phyloP scores from a whole-genome alignment of 345 rosid genomes.

The Rhodomyrtus tomentosa region DNA sequence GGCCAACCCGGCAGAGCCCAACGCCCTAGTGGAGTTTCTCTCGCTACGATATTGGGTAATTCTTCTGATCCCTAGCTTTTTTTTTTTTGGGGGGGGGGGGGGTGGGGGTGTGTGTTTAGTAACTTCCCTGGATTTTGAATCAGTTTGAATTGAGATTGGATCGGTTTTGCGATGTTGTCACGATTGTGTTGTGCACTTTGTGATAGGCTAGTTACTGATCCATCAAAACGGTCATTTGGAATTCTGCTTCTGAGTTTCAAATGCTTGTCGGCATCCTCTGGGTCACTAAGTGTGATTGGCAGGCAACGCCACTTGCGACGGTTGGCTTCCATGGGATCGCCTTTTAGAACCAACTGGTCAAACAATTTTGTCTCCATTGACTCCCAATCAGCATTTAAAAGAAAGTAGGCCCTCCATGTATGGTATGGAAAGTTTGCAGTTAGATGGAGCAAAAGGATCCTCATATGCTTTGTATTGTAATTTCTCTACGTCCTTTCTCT shows the following conservation, averaged over 20 bases:
- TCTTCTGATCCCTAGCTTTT: neutral
- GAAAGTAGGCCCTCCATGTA: neutral
- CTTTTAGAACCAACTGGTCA: neutral
- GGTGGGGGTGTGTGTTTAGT: neutral
- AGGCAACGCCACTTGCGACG: neutral
- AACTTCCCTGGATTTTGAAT: neutral
- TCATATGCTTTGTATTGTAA: neutral
- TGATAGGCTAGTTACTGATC: neutral
- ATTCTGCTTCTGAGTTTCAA: neutral
- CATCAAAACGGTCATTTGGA: neutral
- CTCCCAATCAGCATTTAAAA: neutral
- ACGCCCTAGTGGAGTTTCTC: slow-evolving; percentile 40
- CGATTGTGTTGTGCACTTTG: neutral
- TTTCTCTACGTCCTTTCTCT: neutral
- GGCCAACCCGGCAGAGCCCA: slow-evolving; percentile 36
- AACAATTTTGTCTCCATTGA: neutral
- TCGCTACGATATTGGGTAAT: slow-evolving; percentile 85
- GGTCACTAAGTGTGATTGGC: neutral
- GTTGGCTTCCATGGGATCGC: neutral
- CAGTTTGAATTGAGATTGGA: neutral
- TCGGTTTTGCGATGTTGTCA: neutral
- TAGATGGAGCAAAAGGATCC: neutral
- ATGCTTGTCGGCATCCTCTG: neutral
- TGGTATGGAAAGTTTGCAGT: neutral
- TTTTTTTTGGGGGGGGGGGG: too few species aligned